These are phyloP conservation scores for Cryptosporidium viatorum DNA, from an alignment of 169 alveolate genomes.

Conservation along the genomic window DNA sequence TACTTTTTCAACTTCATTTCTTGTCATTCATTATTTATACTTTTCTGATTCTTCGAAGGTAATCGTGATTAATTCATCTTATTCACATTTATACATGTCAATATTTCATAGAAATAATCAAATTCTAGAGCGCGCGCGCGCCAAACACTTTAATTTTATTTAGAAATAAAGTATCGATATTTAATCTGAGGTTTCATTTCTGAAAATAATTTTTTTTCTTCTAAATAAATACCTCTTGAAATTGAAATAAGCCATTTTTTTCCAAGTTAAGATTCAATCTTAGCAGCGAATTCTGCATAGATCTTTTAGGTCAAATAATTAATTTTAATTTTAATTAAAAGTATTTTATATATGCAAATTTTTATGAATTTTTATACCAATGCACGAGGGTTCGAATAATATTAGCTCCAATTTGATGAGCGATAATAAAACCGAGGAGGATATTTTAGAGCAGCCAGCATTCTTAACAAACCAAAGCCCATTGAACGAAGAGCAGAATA, in stretches of 20 bases:
- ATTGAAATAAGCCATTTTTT: neutral
- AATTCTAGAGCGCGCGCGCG: neutral
- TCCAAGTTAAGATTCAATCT: neutral
- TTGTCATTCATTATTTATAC: neutral
- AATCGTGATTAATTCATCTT: neutral
- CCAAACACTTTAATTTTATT: no score
- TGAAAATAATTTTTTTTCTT: no score
- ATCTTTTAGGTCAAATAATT: neutral
- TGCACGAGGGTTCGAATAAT: conserved; percentile 7
- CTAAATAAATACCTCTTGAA: no score
- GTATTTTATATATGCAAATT: neutral
- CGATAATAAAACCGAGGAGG: neutral
- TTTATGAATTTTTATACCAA: neutral
- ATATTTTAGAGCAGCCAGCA: conserved; percentile 9
- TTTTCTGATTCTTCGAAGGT: neutral
- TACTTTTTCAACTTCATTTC: neutral
- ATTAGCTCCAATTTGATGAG: neutral
- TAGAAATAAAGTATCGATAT: neutral
- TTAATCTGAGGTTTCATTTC: neutral
- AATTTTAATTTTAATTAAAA: neutral
- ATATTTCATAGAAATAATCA: no score
- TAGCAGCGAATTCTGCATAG: neutral
- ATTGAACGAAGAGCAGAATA: conserved; percentile 10
- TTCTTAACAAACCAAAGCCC: conserved; percentile 15
- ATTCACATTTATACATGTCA: neutral